phyloP scores from a whole-genome alignment of 1,284 basidiomycete species.

The Leccinum fuscescens region DNA sequence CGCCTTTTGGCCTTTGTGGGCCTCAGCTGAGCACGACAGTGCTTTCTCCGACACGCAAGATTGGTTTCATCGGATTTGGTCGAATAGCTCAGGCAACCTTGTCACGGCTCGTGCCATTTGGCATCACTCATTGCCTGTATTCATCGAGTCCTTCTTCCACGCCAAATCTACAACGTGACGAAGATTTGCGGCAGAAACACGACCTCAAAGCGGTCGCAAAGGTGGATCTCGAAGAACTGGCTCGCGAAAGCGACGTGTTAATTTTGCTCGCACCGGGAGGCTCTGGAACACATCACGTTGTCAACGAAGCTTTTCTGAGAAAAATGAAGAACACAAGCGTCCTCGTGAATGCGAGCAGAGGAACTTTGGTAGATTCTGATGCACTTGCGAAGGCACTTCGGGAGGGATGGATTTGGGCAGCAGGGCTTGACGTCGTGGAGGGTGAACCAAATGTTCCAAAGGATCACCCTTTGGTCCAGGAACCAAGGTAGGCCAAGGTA shows the following conservation, averaged over 20 bases:
- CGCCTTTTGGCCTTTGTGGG: slow-evolving; percentile 79
- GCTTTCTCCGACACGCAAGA: slow-evolving; percentile 57
- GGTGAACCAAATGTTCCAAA: slow-evolving; percentile 79
- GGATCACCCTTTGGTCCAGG: slow-evolving; percentile 79
- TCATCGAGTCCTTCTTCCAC: slow-evolving; percentile 51
- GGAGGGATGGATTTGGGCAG: slow-evolving; percentile 82
- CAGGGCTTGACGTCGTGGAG: slow-evolving; percentile 92
- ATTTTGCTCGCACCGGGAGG: slow-evolving; percentile 86
- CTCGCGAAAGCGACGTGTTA: slow-evolving; percentile 73
- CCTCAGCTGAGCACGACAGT: slow-evolving; percentile 66
- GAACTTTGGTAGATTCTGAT: slow-evolving; percentile 84
- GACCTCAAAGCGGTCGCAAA: slow-evolving; percentile 54
- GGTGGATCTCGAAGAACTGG: slow-evolving; percentile 68
- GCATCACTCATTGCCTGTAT: slow-evolving; percentile 70
- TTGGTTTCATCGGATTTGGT: slow-evolving; percentile 93
- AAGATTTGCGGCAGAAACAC: slow-evolving; percentile 45
- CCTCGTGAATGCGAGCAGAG: slow-evolving; percentile 79
- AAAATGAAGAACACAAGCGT: slow-evolving; percentile 85
- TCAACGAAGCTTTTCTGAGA: slow-evolving; percentile 69
- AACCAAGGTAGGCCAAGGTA: slow-evolving; percentile 57
- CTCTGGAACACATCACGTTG: slow-evolving; percentile 65
- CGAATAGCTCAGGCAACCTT: slow-evolving; percentile 85
- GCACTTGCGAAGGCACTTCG: slow-evolving; percentile 81
- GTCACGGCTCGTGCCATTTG: slow-evolving; percentile 75
- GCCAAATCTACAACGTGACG: slow-evolving; percentile 49